Base-by-base conservation (phyloP, 495 filamentous ascomycete genomes). In the Patellaria atrata region DNA sequence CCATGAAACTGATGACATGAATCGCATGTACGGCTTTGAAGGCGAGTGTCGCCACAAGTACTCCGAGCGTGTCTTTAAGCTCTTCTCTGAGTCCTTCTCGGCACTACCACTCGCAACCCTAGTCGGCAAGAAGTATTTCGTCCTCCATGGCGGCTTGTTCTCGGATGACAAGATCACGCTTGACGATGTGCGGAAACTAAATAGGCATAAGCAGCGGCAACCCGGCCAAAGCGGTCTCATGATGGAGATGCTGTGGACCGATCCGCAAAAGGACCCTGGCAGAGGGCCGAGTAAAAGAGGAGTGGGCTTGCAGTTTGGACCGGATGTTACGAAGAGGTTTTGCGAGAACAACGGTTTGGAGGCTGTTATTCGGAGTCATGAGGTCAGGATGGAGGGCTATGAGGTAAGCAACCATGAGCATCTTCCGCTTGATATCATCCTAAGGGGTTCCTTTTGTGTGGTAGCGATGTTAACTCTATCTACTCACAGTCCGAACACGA, bases 191-290 rank as follows among this genome's bases (percentile, higher is more conserved):
- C 68, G 91, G 31, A 91, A 87, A 59, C 65, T 96, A 24, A 73
- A 96, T 55, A 71, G 89, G 45, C 86, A 94, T 59, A 74, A 70
- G 55, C 91, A 96, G 62, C 70, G 82, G 18, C 89, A 99, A 51
- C 89, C 89, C n/a, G 91, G 91, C 15, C 89, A 96, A 54, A 57
- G 76, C 27, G 89, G 89, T 20, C 61, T 99, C 47, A 99, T 99
- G 89, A 96, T 99, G 89, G 89, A 99, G 57, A 99, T 99, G 91
- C 72, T 99, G 13, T 99, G 89, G 89, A 96, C 89, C 0, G 89
- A 99, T 52, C 89, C 89, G 9, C 89, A 96, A 53, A 62, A 75
- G 0, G 63, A 72, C 41, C 80, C 81, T 29, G 89, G 89, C 17
- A 73, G 89, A 33, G 82, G 85, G 6, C 91, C 87, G 14, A 93